Evolutionary conservation across 2,329 filamentous ascomycete species (phyloP), one percentile per base, ranked within the genome.

Genomic region (Exophiala aquamarina): DNA sequence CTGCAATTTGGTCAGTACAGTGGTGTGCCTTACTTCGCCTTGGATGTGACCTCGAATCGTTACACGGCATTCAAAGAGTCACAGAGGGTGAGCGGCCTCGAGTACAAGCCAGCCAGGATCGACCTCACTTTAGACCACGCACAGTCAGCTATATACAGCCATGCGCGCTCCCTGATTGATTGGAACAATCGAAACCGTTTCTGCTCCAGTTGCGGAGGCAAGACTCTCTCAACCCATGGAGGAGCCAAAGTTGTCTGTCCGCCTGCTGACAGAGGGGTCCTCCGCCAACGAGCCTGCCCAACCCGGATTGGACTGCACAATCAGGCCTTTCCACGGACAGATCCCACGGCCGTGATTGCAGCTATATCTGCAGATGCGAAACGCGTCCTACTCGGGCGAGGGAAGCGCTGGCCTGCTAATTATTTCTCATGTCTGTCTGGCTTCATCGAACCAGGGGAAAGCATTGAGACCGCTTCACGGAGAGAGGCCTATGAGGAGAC

Each of bases 261-360:
- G 35, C 68, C 69, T 7, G 69, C 63, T 5, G 70, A 74, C 55
- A 34, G 38, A 10, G 51, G 49, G 13, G 42, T 66, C 18, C 63
- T 66, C 15, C 66, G 76, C 8, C 66, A 67, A 20, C 77, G 76
- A 1, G 78, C 84, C 15, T 98, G 92, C 68, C 83, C 81, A 6
- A 94, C 90, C 1, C 81, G 93, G 44, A 85, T 82, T 34, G 90
- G 88, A 20, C 72, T 97, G 38, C 94, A 89, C 31, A 98, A 98
- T 69, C 77, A 96, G 43, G 85, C 79, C 63, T 96, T 95, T 74
- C 92, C 92, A 3, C 82, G 91, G 41, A 95, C 91, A 1, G 91
- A 95, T 61, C 90, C 91, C 1, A 95, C 89, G n/a, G 90, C 97
- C 65, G 97, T 98, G 69, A 90, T 93, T 72, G 91, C 91, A 1